phyloP scores from a whole-genome alignment of 768 basidiomycete genomes.

The Leccinum subtestaceum region DNA sequence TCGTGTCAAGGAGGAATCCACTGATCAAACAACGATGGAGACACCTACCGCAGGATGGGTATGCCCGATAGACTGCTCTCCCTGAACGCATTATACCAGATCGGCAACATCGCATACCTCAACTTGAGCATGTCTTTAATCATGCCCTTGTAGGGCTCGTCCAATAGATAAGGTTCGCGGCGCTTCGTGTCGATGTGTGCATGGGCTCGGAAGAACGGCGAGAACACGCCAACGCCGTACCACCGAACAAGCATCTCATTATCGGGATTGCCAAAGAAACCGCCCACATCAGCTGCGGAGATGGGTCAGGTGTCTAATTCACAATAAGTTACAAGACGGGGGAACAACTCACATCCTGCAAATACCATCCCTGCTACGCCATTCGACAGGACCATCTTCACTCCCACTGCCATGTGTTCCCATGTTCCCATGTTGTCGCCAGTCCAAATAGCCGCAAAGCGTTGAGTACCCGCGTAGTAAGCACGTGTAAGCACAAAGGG shows the following conservation, averaged over 20 bases:
- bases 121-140: constrained; percentile 76
- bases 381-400: constrained; percentile 90
- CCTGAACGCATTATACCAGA: constrained; percentile 98
- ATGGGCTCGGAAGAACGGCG: constrained; percentile 98
- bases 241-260: constrained; percentile 94
- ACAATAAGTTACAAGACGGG: background rate
- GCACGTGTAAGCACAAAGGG: constrained; percentile 96
- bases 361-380: constrained; percentile 91
- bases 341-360: constrained; percentile 68
- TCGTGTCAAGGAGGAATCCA: background rate
- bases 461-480: constrained; percentile 94
- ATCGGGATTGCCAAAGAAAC: constrained; percentile 97
- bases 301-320: constrained; percentile 1
- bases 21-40: background rate
- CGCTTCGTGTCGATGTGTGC: constrained; percentile 98
- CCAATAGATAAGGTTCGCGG: constrained; percentile 90
- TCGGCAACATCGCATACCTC: constrained; percentile 81
- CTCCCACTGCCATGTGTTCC: constrained; percentile 93
- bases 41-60: constrained; percentile 74
- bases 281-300: constrained; percentile 87
- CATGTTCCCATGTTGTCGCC: constrained; percentile 97
- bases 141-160: constrained; percentile 85
- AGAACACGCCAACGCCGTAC: constrained; percentile 95
- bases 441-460: constrained; percentile 98
- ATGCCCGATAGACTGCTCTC: constrained; percentile 80